These are phyloP conservation scores for Tylopilus felleus DNA, from an alignment of 768 basidiomycete species.

Conservation along the genomic window DNA sequence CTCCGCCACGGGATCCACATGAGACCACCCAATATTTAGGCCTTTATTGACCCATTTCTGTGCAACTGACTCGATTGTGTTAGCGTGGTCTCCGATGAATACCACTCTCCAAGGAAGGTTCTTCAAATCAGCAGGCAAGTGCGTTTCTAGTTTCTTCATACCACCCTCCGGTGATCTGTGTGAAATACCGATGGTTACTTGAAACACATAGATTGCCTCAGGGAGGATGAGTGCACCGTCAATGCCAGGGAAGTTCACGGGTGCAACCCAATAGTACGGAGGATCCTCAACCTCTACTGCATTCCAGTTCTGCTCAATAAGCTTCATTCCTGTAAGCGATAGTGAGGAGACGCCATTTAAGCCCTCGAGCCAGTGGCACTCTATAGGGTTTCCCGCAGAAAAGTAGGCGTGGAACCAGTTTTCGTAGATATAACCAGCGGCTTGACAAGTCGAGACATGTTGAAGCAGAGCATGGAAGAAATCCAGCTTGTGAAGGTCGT, in stretches of 20 bases:
- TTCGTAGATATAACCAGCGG: not conserved
- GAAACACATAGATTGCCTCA: not conserved
- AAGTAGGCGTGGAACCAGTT: not conserved
- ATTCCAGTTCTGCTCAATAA: no score
- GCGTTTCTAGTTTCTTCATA: not conserved
- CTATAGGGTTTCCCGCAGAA: no score
- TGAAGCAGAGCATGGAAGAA: no score
- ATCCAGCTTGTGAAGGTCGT: no score
- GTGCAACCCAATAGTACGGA: not conserved
- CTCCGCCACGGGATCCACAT: no score
- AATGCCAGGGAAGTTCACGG: not conserved
- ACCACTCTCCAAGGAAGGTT: no score
- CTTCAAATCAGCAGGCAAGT: not conserved
- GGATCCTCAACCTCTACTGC: not conserved
- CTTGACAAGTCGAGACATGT: no score
- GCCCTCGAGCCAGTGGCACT: not conserved
- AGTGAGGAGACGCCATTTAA: not conserved
- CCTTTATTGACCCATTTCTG: no score
- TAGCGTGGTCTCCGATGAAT: no score
- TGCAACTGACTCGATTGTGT: no score
- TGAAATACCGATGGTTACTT: not conserved
- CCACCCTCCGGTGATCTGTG: not conserved
- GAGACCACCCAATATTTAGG: no score
- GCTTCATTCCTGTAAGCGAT: no score
- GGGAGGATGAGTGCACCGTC: not conserved